Evolutionary conservation across 306 rosid genomes (phyloP).

Genomic region (Malus asiatica): DNA sequence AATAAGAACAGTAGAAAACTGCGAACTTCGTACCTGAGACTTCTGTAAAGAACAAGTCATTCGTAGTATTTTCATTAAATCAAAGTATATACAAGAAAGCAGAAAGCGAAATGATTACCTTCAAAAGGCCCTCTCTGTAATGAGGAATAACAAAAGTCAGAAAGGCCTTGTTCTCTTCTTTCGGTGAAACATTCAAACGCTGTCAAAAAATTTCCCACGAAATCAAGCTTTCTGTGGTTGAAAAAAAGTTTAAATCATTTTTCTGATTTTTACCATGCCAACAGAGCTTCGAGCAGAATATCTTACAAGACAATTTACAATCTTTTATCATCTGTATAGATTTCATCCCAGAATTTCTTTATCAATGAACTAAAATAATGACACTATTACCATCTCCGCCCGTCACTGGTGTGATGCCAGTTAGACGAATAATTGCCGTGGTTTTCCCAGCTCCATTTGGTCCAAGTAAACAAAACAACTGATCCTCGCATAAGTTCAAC

Average conservation of each 20-base stretch:
- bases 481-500: conserved; percentile 77
- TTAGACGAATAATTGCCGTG: conserved; percentile 73
- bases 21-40: not conserved
- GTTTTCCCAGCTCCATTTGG: conserved; percentile 97
- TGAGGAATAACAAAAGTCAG: conserved; percentile 81
- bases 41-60: not conserved
- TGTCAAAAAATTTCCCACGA: conserved; percentile 35
- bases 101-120: conserved; percentile 26
- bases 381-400: conserved; percentile 73
- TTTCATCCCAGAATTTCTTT: not conserved
- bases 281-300: conserved; percentile 55
- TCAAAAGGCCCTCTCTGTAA: conserved; percentile 60
- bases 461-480: conserved; percentile 88
- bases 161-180: conserved; percentile 61
- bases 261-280: conserved; percentile 73
- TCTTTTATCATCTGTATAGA: not conserved
- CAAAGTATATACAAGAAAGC: not conserved
- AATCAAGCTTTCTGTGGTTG: not conserved
- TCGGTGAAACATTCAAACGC: conserved; percentile 69
- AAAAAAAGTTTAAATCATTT: conserved; percentile 19
- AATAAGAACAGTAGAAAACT: not conserved
- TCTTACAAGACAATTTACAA: conserved; percentile 21
- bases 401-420: conserved; percentile 75
- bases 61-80: not conserved
- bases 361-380: not conserved